Conservation (phyloP, 495 filamentous ascomycete species). For the Penicillium crystallinum region DNA sequence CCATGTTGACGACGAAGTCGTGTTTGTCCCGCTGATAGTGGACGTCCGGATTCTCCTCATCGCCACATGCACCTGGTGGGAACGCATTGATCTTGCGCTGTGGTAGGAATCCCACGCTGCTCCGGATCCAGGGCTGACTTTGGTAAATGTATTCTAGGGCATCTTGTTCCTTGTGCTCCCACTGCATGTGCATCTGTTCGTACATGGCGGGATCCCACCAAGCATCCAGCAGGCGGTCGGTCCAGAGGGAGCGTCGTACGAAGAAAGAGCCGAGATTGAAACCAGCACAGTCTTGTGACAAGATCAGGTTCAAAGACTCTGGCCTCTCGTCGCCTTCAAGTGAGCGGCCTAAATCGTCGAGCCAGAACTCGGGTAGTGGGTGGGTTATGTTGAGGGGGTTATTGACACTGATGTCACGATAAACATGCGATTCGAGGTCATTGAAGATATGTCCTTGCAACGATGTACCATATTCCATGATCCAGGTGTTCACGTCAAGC, state of each 20-base stretch:
- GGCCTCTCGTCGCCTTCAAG: slow-evolving; percentile 66
- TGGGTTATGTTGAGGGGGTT: slow-evolving; percentile 94
- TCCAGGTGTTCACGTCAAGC: slow-evolving; percentile 95
- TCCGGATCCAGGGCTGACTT: slow-evolving; percentile 88
- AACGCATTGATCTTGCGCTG: slow-evolving; percentile 94
- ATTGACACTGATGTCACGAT: slow-evolving; percentile 94
- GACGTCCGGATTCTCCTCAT: slow-evolving; percentile 64
- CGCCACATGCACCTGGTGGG: slow-evolving; percentile 81
- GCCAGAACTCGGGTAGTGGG: slow-evolving; percentile 63
- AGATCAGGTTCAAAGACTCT: slow-evolving; percentile 75
- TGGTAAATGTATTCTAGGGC: slow-evolving; percentile 88
- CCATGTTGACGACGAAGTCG: slow-evolving; percentile 99
- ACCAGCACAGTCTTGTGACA: slow-evolving; percentile 91
- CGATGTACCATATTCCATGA: slow-evolving; percentile 94
- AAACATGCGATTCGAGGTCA: slow-evolving; percentile 65
- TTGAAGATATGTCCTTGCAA: slow-evolving; percentile 88
- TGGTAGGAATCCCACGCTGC: slow-evolving; percentile 80
- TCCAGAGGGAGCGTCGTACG: slow-evolving; percentile 76
- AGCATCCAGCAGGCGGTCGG: slow-evolving; percentile 85
- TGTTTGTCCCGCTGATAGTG: slow-evolving; percentile 83
- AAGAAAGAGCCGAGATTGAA: slow-evolving; percentile 99
- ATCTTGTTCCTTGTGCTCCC: slow-evolving; percentile 98
- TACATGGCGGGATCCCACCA: slow-evolving; percentile 99
- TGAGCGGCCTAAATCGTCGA: slow-evolving; percentile 68
- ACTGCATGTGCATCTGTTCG: slow-evolving; percentile 98